Base-by-base conservation (phyloP, 2,329 filamentous ascomycete species). In the Trichoderma aggressivum region DNA sequence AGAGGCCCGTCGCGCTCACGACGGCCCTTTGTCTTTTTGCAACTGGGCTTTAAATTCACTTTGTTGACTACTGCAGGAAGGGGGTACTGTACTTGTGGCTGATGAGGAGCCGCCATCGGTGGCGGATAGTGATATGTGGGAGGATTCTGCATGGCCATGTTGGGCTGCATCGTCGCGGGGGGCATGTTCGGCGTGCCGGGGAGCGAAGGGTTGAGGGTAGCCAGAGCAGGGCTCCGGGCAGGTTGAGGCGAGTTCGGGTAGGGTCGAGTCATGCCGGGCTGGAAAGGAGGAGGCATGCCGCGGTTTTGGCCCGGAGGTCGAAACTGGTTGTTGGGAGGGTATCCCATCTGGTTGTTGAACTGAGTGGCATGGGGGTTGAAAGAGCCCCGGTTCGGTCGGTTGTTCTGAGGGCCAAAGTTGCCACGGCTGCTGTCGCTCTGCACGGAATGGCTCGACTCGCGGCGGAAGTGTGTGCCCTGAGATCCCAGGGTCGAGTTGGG, bases 391-490 rank as follows among this genome's bases (percentile, higher is more conserved):
- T 86, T 85, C 47, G n/a, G n/a, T 72, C 87, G 85, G 63, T 84
- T 84, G 60, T 82, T 83, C 73, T 86, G 84, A 36, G 82, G 79
- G 63, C 82, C 80, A 74, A 83, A 88, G 75, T 84, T 86, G 74
- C 86, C 89, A 75, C 88, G 88, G 75, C 86, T 86, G 77, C 78
- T 79, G 30, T 82, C 81, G 60, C 80, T 77, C 72, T 95, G 92
- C 74, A 90, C 87, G 26, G 93, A 97, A 78, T 96, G 94, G 47
- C 91, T 91, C 34, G 95, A 98, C 80, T 95, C 92, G 76, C 94
- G 91, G 77, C 95, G 92, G 76, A 93, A 88, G 82, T 98, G 94
- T 74, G 84, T 78, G 58, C 87, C 88, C 77, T 92, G 91, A 69
- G 88, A 83, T 72, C 86, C 87, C 76, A 90, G 85, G 72, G 87